phyloP scores from a whole-genome alignment of 805 yeast genomes.

The Saturnispora dispora region DNA sequence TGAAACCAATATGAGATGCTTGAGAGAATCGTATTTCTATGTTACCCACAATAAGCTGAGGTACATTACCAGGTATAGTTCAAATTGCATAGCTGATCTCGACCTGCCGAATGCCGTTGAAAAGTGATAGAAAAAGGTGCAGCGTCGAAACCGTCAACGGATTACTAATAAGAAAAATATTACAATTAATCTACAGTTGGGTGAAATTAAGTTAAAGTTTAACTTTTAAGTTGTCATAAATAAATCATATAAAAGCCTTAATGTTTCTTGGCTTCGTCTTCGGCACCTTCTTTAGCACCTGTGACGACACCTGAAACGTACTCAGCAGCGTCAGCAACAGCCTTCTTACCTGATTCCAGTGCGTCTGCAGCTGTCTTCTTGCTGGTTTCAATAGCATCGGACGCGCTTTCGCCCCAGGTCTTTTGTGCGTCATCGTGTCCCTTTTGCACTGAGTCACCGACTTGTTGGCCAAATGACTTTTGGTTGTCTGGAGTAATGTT shows the following conservation, averaged over 20 bases:
- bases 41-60: too few relatives aligned
- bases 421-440: constrained; percentile 39
- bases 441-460: constrained; percentile 34
- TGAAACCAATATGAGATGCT: too few relatives aligned
- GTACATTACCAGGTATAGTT: too few relatives aligned
- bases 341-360: constrained; percentile 40
- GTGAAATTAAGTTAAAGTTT: not conserved
- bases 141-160: too few relatives aligned
- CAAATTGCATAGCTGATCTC: too few relatives aligned
- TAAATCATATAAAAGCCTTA: not conserved
- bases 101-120: too few relatives aligned
- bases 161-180: not conserved
- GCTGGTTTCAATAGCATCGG: constrained; percentile 37
- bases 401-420: constrained; percentile 36
- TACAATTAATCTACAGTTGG: not conserved
- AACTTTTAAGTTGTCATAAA: not conserved
- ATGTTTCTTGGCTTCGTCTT: constrained; percentile 16
- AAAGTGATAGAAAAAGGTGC: too few relatives aligned
- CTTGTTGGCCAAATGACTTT: constrained; percentile 61
- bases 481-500: constrained; percentile 52
- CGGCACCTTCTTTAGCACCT: constrained; percentile 40
- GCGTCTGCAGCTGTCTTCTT: constrained; percentile 39
- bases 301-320: constrained; percentile 53
- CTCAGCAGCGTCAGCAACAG: constrained; percentile 39
- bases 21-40: too few relatives aligned